Base-by-base conservation (phyloP, 208 protist species). In the Leishmania aethiopica region DNA sequence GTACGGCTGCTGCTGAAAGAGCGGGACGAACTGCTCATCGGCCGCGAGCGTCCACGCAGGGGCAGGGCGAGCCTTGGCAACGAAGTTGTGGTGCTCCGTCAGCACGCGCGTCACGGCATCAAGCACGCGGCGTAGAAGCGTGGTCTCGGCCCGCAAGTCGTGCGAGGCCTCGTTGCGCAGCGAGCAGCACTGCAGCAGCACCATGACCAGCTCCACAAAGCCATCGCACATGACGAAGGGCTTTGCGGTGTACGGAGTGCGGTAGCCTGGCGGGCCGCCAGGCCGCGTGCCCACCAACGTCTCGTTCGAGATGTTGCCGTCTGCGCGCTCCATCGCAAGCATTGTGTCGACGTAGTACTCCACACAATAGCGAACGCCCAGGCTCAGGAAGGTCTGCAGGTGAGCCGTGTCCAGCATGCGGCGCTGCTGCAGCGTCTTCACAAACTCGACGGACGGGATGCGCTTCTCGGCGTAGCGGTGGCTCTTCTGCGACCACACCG, bases 1-100 rank as follows among this genome's bases (percentile, higher is more conserved):
- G 87, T 99, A 99, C 10, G 98, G 97, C 84, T 99, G 93, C 94
- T 99, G 99, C 86, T 99, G 96, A 85, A 99, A 99, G 37, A 95
- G 82, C 7, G 91, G 87, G 49, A 92, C 75, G 75, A 90, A 91
- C 53, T 91, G 90, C n/a, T 90, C 86, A 81, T 88, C 94, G 3
- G 86, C 75, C 1, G 92, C 87, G 79, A 94, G 92, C 66, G 81
- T 84, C 81, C 87, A 86, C 53, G 70, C 55, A 75, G 82, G 75
- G 17, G 88, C 79, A 67, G 80, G 74, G 75, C 81, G 81, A n/a
- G 82, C 77, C 77, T 85, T 74, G 37, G 91, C 79, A 28, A 93
- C 86, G 49, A 66, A 84, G 79, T 95, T 87, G 89, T 98, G 94
- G 85, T 98, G 91, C 77, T 85, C 88, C 72, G 86, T 88, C 64